A percentile compares a stretch with the other conserved stretches of the same genome.
Evolutionary conservation across 208 protist genomes (phyloP).

Genomic region (Trypanosoma cruzi): DNA sequence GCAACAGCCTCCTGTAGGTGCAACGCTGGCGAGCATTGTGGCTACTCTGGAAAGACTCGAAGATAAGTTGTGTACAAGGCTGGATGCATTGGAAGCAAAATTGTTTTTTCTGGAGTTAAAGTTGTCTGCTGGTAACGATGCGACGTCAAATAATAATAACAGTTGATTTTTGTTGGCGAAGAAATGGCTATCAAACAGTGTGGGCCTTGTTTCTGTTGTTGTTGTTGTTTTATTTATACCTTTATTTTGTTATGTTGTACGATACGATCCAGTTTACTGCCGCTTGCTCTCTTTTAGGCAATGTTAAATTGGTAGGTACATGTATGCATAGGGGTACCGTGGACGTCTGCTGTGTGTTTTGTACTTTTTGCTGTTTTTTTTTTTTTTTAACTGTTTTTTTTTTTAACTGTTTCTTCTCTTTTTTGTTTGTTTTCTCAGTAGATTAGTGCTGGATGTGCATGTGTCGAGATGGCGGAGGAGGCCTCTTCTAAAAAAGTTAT

Average conservation of each 20-base stretch:
- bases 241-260: too few relatives aligned
- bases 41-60: slow-evolving; percentile 17
- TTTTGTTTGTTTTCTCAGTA: slow-evolving; percentile 7
- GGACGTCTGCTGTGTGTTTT: not conserved
- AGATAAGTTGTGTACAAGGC: slow-evolving; percentile 14
- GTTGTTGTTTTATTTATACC: not conserved
- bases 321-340: not conserved
- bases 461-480: slow-evolving; percentile 6
- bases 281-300: too few relatives aligned
- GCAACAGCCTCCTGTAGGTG: slow-evolving; percentile 15
- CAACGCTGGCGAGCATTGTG: slow-evolving; percentile 14
- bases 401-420: slow-evolving; percentile 15
- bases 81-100: slow-evolving; percentile 20
- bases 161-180: slow-evolving; percentile 18
- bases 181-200: too few relatives aligned
- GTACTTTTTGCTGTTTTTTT: not conserved
- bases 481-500: slow-evolving; percentile 19
- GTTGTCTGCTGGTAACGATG: not conserved
- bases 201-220: too few relatives aligned
- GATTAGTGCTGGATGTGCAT: slow-evolving; percentile 10
- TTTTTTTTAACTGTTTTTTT: slow-evolving; percentile 10
- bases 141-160: not conserved
- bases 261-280: too few relatives aligned
- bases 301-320: not conserved
- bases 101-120: slow-evolving; percentile 19